Percentiles rank a stretch among this genome's conserved stretches.
These are phyloP conservation scores for Chaetomiaceae sp. DNA, from an alignment of 2,329 filamentous ascomycete genomes.

Conservation along the genomic window DNA sequence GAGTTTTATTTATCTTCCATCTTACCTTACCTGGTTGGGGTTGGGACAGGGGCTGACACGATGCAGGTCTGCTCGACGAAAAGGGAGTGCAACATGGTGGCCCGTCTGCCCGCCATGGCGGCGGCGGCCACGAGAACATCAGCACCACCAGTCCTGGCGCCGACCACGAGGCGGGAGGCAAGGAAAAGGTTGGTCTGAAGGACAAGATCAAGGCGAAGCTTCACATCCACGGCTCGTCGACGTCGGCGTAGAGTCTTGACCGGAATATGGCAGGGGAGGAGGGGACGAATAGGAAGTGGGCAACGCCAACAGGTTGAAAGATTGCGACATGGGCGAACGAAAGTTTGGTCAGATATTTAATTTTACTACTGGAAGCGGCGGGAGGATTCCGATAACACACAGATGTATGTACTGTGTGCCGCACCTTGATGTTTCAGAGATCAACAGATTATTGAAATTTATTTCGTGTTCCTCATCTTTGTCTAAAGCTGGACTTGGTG, in stretches of 20 bases:
- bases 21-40: background rate
- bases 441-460: no score
- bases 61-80: conserved; percentile 48
- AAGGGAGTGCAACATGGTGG: conserved; percentile 41
- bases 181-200: conserved; percentile 44
- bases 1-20: conserved; percentile 29
- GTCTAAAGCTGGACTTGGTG: no score
- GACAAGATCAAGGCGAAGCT: conserved; percentile 68
- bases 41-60: background rate
- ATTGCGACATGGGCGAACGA: no score
- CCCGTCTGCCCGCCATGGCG: conserved; percentile 18
- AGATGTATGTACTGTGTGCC: no score
- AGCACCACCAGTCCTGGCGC: background rate
- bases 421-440: no score
- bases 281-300: background rate
- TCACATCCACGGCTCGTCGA: conserved; percentile 47
- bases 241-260: background rate
- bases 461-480: no score
- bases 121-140: no score
- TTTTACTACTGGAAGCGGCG: no score
- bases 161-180: conserved; percentile 22
- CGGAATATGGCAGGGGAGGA: background rate
- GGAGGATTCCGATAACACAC: no score
- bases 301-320: background rate
- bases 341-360: no score